Evolutionary conservation across 2,329 filamentous ascomycete genomes (phyloP), one percentile per base, ranked within the genome.

Genomic region (Escovopsis sp.): DNA sequence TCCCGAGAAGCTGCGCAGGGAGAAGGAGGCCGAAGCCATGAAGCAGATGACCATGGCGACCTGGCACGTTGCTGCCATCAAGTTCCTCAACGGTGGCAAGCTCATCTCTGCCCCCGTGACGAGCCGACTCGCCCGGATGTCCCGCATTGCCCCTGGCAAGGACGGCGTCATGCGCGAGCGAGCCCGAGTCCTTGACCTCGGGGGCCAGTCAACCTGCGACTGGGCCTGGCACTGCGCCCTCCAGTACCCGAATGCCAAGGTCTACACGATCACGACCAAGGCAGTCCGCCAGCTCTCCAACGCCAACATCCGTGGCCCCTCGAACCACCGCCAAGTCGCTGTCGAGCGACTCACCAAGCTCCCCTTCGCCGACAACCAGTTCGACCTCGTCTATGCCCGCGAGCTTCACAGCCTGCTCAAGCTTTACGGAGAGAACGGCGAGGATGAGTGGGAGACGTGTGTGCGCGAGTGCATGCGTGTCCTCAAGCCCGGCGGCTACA

Each of bases 161-260:
- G 55, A 66, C 35, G 68, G 69, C 32, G 58, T 61, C 14, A 56
- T 61, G 40, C 65, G 66, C 45, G 65, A 74, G 44, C 71, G 78
- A 20, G 65, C 78, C 4, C 70, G 82, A 30, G 81, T 95, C 43
- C 73, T 96, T 24, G 89, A 96, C 56, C 77, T 95, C 30, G 87
- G 84, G 39, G 88, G 88, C 36, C 80, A 89, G 56, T 72, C 81
- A 0, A 77, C 83, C 12, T 89, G 86, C 56, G 87, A 94, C 60
- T 98, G 91, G 91, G 89, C 84, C 16, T 98, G 91, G 91, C 80
- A 91, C 56, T 83, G 86, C 44, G 87, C 91, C 1, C 71, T 84
- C 39, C 81, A 89, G 57, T 91, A 88, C 60, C 85, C 84, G 14
- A 81, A 85, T 57, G 74, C 84, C 43, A 87, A 85, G 57, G 76